Conservation (phyloP, 208 protist genomes). For the Acanthamoeba healyi region DNA sequence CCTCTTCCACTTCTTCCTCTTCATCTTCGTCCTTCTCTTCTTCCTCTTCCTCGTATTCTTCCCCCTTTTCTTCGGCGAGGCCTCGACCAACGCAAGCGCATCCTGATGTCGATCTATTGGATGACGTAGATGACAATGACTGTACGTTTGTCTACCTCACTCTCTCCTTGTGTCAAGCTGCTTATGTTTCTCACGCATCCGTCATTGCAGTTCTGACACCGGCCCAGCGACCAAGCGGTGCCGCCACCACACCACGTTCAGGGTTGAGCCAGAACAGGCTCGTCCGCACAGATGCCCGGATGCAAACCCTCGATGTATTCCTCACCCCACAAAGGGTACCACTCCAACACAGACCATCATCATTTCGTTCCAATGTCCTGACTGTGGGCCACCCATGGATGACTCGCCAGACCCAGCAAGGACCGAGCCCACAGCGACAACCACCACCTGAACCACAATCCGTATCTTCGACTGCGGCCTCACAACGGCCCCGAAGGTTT, state of each 20-base stretch:
- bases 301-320: conserved; percentile 79
- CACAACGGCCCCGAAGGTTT: not conserved
- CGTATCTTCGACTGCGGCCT: not conserved
- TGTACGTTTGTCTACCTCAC: not conserved
- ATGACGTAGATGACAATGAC: not conserved
- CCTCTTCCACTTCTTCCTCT: not conserved
- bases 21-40: conserved; percentile 38
- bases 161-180: not conserved
- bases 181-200: not conserved
- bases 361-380: not conserved
- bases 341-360: too few relatives aligned
- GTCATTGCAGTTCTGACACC: not conserved
- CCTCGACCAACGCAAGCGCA: not conserved
- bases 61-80: too few relatives aligned
- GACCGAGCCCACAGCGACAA: not conserved
- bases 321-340: conserved; percentile 28
- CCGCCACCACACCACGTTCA: not conserved
- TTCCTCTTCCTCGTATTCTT: too few relatives aligned
- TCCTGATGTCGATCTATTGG: not conserved
- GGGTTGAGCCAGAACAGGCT: conserved; percentile 72
- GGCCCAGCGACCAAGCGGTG: not conserved
- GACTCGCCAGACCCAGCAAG: not conserved
- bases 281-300: conserved; percentile 67
- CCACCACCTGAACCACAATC: too few relatives aligned
- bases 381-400: not conserved